phyloP scores from a whole-genome alignment of 2,329 filamentous ascomycete genomes.

The Aspergillus sojae region DNA sequence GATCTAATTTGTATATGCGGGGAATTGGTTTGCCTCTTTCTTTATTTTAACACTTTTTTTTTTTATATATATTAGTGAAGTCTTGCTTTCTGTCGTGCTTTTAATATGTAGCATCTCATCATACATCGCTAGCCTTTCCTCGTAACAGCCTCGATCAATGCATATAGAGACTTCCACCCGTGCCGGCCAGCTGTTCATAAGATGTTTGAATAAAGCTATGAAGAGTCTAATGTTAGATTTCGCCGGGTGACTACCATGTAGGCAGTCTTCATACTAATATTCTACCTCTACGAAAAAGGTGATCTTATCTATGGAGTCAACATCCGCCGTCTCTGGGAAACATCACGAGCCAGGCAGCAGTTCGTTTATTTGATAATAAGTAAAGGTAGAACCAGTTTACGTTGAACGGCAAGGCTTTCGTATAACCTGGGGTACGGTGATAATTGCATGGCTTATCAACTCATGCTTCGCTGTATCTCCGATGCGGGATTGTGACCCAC shows the following conservation, averaged over 20 bases:
- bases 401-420: not conserved
- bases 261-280: slow-evolving; percentile 70
- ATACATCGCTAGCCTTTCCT: too few species aligned
- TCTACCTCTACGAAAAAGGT: slow-evolving; percentile 80
- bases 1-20: not conserved
- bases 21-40: too few species aligned
- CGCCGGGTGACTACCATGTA: slow-evolving; percentile 32
- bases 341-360: slow-evolving; percentile 57
- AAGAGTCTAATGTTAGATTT: slow-evolving; percentile 36
- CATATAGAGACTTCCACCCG: slow-evolving; percentile 28
- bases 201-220: slow-evolving; percentile 29
- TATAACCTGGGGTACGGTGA: not conserved
- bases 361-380: not conserved
- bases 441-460: too few species aligned
- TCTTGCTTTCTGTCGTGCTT: too few species aligned
- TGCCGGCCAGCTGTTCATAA: slow-evolving; percentile 32
- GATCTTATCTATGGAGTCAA: slow-evolving; percentile 72
- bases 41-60: too few species aligned
- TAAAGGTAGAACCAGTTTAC: not conserved
- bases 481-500: not conserved
- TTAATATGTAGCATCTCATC: too few species aligned
- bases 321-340: slow-evolving; percentile 72
- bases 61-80: too few species aligned
- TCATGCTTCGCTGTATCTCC: not conserved
- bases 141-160: too few species aligned